These are phyloP conservation scores for Peniophora sp. DNA, from an alignment of 1,284 basidiomycete species.

Conservation along the genomic window DNA sequence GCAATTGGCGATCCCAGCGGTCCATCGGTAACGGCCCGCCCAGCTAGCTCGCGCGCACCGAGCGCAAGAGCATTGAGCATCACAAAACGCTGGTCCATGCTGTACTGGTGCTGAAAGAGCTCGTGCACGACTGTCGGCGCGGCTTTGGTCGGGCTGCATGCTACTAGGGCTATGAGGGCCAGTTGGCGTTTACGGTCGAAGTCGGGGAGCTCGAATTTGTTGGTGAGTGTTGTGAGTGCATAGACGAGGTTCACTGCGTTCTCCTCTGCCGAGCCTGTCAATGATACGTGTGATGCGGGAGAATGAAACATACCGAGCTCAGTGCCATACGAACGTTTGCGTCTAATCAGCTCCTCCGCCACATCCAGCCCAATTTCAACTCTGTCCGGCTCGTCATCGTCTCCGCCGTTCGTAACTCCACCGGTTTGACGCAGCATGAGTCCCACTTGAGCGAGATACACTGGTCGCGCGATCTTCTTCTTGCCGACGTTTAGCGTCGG, in stretches of 20 bases:
- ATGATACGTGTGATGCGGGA: background rate
- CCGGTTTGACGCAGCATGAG: conserved; percentile 52
- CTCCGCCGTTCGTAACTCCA: conserved; percentile 40
- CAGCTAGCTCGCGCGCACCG: conserved; percentile 80
- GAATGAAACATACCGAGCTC: conserved; percentile 64
- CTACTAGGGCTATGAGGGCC: conserved; percentile 73
- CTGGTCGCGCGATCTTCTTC: conserved; percentile 65
- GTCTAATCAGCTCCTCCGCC: conserved; percentile 77
- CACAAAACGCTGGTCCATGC: conserved; percentile 73
- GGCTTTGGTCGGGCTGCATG: conserved; percentile 68
- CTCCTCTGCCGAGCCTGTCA: conserved; percentile 49
- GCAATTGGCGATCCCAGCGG: conserved; percentile 21
- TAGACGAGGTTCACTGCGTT: conserved; percentile 81
- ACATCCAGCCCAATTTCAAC: conserved; percentile 71
- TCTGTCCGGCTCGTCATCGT: conserved; percentile 64
- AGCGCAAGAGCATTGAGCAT: conserved; percentile 84
- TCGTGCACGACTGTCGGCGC: conserved; percentile 89
- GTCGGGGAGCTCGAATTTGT: conserved; percentile 75
- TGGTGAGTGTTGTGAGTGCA: conserved; percentile 66
- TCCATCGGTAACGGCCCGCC: conserved; percentile 46
- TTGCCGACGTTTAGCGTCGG: conserved; percentile 63
- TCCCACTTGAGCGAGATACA: conserved; percentile 78
- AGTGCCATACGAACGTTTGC: conserved; percentile 75
- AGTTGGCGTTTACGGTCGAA: conserved; percentile 79
- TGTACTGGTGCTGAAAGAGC: conserved; percentile 90